Base-by-base conservation (phyloP, 2,329 filamentous ascomycete genomes). In the Aspergillus ustus region DNA sequence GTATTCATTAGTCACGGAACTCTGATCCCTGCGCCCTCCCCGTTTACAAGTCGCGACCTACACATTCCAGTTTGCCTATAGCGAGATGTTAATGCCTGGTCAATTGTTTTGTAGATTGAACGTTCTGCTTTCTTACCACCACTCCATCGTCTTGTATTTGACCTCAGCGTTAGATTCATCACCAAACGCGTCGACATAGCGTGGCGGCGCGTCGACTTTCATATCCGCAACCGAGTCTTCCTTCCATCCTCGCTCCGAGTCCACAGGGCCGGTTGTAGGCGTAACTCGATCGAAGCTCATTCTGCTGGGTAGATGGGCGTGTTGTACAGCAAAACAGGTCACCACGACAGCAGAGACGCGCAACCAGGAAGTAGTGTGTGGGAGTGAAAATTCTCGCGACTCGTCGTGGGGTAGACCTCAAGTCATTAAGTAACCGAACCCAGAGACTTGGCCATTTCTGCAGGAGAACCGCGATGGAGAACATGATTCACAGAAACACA, bases 71-170 rank as follows among this genome's bases (percentile, higher is more conserved):
- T 72, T 64, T 80, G 74, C 75, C 76, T 78, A 9, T 17, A 46
- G 5, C 13, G 11, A 13, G 15, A 11, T 15, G 5, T 40, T 5
- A 11, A 40, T 37, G 8, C 15, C 2, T 5, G 34, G 11, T 40
- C 11, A 9, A 11, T 5, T 4, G 2, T 15, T 40, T 15, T 2
- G 8, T 40, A 11, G 8, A 40, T 15, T 15, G 15, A 15, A 8
- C 20, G 7, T 2, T 1, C 2, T 17, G 1, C 8, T 37, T 9
- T 56, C 67, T 34, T 58, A 69, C 67, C 66, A 69, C 82, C 82
- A 84, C 44, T 73, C 70, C 74, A 82, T 76, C 0, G 79, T 81
- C 62, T 78, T 78, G 67, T 82, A 83, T 59, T 83, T 77, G 55
- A 83, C 75, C 50, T 79, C 77, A 6, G 72, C 67, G n/a, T 63